Evolutionary conservation across 371 early-diverging fungal species (phyloP), one percentile per base, ranked within the genome.

Genomic region (Sporodiniella umbellata): DNA sequence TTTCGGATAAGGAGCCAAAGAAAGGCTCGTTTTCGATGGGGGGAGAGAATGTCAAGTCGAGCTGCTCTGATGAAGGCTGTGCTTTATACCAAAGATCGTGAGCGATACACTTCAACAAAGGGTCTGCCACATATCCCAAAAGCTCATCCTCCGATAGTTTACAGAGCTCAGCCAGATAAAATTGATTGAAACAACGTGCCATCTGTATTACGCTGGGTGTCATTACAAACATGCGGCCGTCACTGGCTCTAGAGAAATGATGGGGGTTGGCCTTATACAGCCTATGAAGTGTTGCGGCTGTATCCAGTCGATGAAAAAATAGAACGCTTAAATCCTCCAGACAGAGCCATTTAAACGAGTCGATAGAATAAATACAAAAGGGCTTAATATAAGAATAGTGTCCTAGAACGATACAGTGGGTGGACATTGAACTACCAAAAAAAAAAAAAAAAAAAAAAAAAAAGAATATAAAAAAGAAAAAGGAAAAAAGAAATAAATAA

Each of bases 111-210:
- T 58, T 45, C 12, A 72, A 47, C 17, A 72, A 28, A 10, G 72
- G 68, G 24, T 60, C 65, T 12, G 63, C 56, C 3, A 66, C 60
- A 33, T 61, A 51, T 45, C 47, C 55, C 30, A 60, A 33, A 10
- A 72, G 43, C 45, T 72, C 66, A 28, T 53, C 33, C 11, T 26
- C 25, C n/a, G 53, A 42, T 14, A 72, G 53, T 45, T 60, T 57
- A 56, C 66, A 65, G 21, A 72, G 54, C 46, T 72, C 72, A 24
- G 68, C 72, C 2, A 72, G 51, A 33, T 45, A 58, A 45, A 55
- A 58, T 21, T 53, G 28, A 38, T 63, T 59, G 28, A 56, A 60
- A 1, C 42, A 35, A 8, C 65, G 52, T 17, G 71, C 71, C n/a
- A 71, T 56, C 10, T 49, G 42, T 18, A 59, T 43, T 23, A 64